These are phyloP conservation scores for Diaporthe vaccinii DNA, from an alignment of 2,329 filamentous ascomycete species.

Conservation along the genomic window DNA sequence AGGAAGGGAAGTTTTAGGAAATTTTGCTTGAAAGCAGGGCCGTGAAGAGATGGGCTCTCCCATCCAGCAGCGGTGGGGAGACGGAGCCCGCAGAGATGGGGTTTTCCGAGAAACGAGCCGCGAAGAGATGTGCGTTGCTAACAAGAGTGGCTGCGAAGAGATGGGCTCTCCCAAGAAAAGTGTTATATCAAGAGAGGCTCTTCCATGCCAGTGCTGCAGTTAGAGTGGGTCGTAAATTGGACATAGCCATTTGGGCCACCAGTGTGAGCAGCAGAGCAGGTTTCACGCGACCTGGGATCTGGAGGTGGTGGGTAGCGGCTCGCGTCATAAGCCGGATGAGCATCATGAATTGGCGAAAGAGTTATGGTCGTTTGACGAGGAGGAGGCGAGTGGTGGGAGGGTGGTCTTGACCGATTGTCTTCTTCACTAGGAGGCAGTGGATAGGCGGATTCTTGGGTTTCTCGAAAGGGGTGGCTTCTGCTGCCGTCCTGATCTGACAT, in stretches of 20 bases:
- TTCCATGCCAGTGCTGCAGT: no score
- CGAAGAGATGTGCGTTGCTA: no score
- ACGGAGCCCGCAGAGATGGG: no score
- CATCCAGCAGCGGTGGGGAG: no score
- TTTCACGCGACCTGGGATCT: slow-evolving; percentile 46
- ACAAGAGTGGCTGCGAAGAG: no score
- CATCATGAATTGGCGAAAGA: slow-evolving; percentile 65
- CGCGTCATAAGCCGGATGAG: slow-evolving; percentile 51
- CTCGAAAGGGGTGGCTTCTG: slow-evolving; percentile 52
- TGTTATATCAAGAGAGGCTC: no score
- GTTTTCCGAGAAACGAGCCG: no score
- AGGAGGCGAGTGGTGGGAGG: slow-evolving; percentile 47
- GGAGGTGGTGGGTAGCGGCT: slow-evolving; percentile 56
- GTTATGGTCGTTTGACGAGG: slow-evolving; percentile 62
- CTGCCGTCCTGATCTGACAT: slow-evolving; percentile 56
- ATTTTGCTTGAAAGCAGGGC: no score
- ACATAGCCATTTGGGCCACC: slow-evolving; percentile 40
- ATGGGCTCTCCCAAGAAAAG: no score
- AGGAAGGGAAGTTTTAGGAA: no score
- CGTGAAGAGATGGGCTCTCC: no score
- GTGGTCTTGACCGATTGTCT: slow-evolving; percentile 53
- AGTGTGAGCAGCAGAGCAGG: slow-evolving; percentile 45
- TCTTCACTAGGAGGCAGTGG: slow-evolving; percentile 58
- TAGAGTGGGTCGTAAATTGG: no score
- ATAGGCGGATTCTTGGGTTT: slow-evolving; percentile 57